Conservation (phyloP, 2,329 filamentous ascomycete genomes). For the Alternaria alternata region DNA sequence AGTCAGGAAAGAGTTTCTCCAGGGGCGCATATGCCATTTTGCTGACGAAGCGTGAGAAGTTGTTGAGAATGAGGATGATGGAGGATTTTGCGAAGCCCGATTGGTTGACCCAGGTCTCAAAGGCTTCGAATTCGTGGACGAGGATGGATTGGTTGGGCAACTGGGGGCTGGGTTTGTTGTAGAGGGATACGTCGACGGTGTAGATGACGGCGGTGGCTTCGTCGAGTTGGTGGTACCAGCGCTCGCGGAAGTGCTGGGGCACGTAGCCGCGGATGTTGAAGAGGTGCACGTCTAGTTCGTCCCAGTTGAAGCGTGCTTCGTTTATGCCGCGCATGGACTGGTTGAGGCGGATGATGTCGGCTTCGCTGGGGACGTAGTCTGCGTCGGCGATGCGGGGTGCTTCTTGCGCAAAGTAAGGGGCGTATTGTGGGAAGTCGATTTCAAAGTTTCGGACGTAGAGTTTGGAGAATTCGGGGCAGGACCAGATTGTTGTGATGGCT, state of each 20-base stretch:
- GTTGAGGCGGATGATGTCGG: conserved; percentile 47
- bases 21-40: conserved; percentile 43
- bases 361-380: conserved; percentile 45
- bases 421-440: conserved; percentile 48
- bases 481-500: conserved; percentile 41
- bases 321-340: conserved; percentile 41
- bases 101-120: conserved; percentile 42
- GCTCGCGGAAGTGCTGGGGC: conserved; percentile 42
- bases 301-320: conserved; percentile 48
- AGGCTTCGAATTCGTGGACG: conserved; percentile 41
- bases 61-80: conserved; percentile 47
- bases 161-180: conserved; percentile 42
- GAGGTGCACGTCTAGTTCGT: conserved; percentile 45
- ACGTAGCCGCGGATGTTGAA: conserved; percentile 48
- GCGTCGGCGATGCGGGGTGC: conserved; percentile 33
- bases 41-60: conserved; percentile 45
- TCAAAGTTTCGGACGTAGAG: conserved; percentile 47
- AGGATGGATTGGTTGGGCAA: conserved; percentile 40
- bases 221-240: conserved; percentile 50
- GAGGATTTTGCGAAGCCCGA: conserved; percentile 39
- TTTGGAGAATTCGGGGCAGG: conserved; percentile 41
- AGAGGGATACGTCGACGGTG: conserved; percentile 43
- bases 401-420: conserved; percentile 44
- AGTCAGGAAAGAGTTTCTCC: conserved; percentile 43
- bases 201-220: conserved; percentile 43